Evolutionary conservation across 768 basidiomycete species (phyloP).

Genomic region (Jaapia argillacea): DNA sequence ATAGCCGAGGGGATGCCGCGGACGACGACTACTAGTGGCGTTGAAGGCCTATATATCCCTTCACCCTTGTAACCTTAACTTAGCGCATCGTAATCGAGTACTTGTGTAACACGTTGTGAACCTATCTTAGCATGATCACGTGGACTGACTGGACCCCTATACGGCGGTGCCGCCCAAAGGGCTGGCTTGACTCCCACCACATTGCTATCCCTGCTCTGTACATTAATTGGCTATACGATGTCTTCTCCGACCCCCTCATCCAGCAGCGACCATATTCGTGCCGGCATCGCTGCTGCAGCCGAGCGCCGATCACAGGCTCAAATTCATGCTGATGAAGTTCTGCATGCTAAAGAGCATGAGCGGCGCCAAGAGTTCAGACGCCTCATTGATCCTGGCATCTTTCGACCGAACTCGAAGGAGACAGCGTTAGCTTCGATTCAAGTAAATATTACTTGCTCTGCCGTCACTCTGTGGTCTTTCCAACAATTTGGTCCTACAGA

Average conservation of each 20-base stretch:
- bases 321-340: not conserved
- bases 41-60: too few species aligned
- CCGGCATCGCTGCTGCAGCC: not conserved
- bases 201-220: too few species aligned
- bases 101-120: too few species aligned
- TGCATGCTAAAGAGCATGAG: slow-evolving; percentile 12
- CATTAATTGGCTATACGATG: too few species aligned
- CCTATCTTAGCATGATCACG: too few species aligned
- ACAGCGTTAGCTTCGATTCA: slow-evolving; percentile 53
- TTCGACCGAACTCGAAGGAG: slow-evolving; percentile 46
- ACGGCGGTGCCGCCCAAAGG: too few species aligned
- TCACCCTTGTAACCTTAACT: too few species aligned
- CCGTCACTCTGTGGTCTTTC: slow-evolving; percentile 2
- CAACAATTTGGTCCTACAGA: slow-evolving; percentile 27
- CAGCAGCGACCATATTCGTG: not conserved
- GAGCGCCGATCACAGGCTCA: not conserved
- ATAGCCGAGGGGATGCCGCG: too few species aligned
- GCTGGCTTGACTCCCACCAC: too few species aligned
- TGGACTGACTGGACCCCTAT: too few species aligned
- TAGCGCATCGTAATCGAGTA: too few species aligned
- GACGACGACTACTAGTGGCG: too few species aligned
- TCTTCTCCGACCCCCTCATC: not conserved
- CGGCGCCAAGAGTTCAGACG: slow-evolving; percentile 13
- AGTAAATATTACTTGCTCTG: slow-evolving; percentile 28
- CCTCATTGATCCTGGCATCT: slow-evolving; percentile 16